Conservation (phyloP, 1,139 yeast genomes). For the Yamadazyma friedrichii region DNA sequence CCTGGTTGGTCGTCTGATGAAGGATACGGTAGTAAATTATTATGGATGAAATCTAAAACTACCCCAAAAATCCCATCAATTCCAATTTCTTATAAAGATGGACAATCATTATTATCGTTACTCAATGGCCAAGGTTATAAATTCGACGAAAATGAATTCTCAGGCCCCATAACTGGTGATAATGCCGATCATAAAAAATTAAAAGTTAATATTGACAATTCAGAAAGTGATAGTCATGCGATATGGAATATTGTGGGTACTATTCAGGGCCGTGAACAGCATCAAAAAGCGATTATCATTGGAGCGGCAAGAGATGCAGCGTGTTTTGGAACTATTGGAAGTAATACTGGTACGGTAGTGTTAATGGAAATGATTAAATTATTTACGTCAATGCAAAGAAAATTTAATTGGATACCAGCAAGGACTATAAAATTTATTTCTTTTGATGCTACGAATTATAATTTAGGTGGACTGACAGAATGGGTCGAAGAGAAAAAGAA, state of each 20-base stretch:
- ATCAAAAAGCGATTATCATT: constrained; percentile 67
- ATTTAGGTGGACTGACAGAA: constrained; percentile 81
- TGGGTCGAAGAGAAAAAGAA: constrained; percentile 64
- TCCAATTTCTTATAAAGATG: constrained; percentile 76
- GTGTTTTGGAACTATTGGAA: constrained; percentile 71
- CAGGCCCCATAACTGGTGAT: constrained; percentile 22
- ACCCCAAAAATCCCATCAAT: constrained; percentile 74
- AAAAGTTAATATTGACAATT: constrained; percentile 45
- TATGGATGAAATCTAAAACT: constrained; percentile 49
- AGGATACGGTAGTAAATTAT: constrained; percentile 33
- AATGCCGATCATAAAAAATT: constrained; percentile 26
- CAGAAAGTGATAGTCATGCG: constrained; percentile 59
- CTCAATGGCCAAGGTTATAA: constrained; percentile 49
- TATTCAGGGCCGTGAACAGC: constrained; percentile 78
- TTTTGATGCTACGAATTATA: constrained; percentile 83
- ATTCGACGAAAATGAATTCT: constrained; percentile 27
- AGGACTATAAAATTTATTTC: constrained; percentile 82
- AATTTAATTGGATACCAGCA: constrained; percentile 78
- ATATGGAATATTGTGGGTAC: constrained; percentile 80
- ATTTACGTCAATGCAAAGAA: constrained; percentile 63
- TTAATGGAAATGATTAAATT: constrained; percentile 70
- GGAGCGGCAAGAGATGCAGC: constrained; percentile 85
- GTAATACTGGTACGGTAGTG: constrained; percentile 75
- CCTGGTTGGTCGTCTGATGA: constrained; percentile 74
- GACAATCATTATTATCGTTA: constrained; percentile 45